Evolutionary conservation across 208 protist genomes (phyloP).

Genomic region (Trypanosoma brucei): DNA sequence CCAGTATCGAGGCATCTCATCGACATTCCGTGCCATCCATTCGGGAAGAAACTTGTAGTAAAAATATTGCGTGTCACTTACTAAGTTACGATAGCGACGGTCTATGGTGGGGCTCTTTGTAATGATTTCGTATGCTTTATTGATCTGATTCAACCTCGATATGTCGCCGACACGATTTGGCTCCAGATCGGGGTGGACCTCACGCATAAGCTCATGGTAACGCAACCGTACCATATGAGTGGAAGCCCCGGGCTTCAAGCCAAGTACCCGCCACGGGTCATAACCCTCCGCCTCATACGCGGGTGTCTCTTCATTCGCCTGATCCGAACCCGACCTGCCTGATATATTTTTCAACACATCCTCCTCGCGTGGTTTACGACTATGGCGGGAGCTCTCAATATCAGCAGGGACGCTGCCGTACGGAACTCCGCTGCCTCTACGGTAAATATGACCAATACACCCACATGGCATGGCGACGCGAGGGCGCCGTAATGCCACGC

Average conservation of each 20-base stretch:
- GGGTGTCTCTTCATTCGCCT: too few species aligned
- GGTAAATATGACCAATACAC: too few species aligned
- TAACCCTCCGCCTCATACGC: constrained; percentile 50
- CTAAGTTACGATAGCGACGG: constrained; percentile 80
- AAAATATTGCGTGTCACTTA: constrained; percentile 81
- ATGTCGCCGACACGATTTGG: constrained; percentile 72
- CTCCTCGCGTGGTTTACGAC: constrained; percentile 18
- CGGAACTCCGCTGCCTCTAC: too few species aligned
- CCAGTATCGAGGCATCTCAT: constrained; percentile 91
- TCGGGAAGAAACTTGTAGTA: constrained; percentile 87
- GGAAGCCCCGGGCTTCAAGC: constrained; percentile 66
- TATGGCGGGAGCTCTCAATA: too few species aligned
- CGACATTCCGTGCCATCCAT: constrained; percentile 89
- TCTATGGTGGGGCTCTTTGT: constrained; percentile 87
- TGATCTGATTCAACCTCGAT: constrained; percentile 75
- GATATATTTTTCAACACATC: constrained; percentile 24
- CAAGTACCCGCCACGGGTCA: constrained; percentile 83
- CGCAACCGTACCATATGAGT: constrained; percentile 67
- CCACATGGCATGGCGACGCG: too few species aligned
- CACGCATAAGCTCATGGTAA: constrained; percentile 84
- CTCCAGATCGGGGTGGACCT: constrained; percentile 80
- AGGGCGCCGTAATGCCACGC: too few species aligned
- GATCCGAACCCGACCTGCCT: neutral
- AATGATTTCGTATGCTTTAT: constrained; percentile 87
- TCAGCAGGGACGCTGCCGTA: too few species aligned